Evolutionary conservation across 805 yeast genomes (phyloP).

Genomic region (Martiniozyma abietophila): DNA sequence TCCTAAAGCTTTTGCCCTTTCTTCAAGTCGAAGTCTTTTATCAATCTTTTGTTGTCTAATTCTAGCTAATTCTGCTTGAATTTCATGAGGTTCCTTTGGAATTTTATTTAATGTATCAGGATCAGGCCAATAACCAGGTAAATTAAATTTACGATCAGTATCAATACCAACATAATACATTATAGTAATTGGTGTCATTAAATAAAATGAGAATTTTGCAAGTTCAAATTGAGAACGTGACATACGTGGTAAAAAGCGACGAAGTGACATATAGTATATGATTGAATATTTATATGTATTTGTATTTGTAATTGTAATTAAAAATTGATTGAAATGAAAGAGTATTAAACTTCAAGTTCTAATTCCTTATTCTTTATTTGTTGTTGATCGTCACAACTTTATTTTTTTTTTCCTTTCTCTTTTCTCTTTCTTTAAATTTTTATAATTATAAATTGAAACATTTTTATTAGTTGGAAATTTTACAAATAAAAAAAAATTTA

Average conservation of each 20-base stretch:
- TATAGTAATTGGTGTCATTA: slow-evolving; percentile 78
- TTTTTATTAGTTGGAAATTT: too few relatives aligned
- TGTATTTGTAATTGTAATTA: too few relatives aligned
- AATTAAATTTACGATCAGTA: slow-evolving; percentile 78
- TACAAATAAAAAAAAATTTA: too few relatives aligned
- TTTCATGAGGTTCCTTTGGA: slow-evolving; percentile 89
- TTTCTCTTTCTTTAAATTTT: background rate
- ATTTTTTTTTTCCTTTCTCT: too few relatives aligned
- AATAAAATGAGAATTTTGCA: slow-evolving; percentile 71
- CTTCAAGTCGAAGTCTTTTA: slow-evolving; percentile 65
- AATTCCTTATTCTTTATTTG: too few relatives aligned
- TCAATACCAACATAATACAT: slow-evolving; percentile 92
- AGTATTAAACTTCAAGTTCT: too few relatives aligned
- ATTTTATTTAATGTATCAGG: slow-evolving; percentile 84
- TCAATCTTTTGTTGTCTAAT: slow-evolving; percentile 68
- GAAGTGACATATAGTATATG: background rate
- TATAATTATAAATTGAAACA: background rate
- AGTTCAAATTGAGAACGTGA: slow-evolving; percentile 46
- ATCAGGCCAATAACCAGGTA: slow-evolving; percentile 96
- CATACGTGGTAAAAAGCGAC: slow-evolving; percentile 12
- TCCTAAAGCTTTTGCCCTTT: slow-evolving; percentile 61
- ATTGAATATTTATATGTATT: background rate
- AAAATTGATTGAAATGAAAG: too few relatives aligned
- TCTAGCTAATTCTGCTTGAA: slow-evolving; percentile 84
- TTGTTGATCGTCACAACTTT: too few relatives aligned